These are phyloP conservation scores for Przewalskia tangutica DNA, from an alignment of 257 asterid genomes.

Conservation along the genomic window DNA sequence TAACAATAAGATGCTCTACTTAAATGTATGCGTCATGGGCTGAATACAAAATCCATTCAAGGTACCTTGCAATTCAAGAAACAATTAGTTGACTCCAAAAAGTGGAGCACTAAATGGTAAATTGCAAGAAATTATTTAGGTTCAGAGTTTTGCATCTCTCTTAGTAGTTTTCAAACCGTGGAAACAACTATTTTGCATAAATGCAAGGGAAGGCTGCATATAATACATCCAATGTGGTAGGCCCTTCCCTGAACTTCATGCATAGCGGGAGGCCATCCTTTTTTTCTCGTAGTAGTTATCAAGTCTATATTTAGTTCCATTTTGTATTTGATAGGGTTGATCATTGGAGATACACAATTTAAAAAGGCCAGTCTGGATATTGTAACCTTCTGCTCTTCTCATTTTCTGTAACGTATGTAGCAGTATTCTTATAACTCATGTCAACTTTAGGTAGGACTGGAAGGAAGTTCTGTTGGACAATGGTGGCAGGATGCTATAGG, in stretches of 20 bases:
- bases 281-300: background rate
- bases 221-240: background rate
- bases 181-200: background rate
- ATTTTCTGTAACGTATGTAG: background rate
- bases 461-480: conserved; percentile 92
- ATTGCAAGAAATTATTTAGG: background rate
- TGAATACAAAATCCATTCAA: background rate
- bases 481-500: conserved; percentile 99
- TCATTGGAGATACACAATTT: background rate
- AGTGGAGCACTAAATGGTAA: background rate
- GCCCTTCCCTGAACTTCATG: background rate
- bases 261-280: background rate
- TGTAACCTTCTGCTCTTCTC: background rate
- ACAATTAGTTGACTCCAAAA: background rate
- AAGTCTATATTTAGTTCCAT: background rate
- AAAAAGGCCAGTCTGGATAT: background rate
- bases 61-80: background rate
- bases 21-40: background rate
- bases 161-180: background rate
- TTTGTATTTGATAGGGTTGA: background rate
- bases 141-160: background rate
- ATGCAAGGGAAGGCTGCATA: background rate
- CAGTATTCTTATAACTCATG: conserved; percentile 4
- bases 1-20: background rate
- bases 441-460: conserved; percentile 89